Conservation (phyloP, 495 filamentous ascomycete species). For the Chaetomium cochliodes region DNA sequence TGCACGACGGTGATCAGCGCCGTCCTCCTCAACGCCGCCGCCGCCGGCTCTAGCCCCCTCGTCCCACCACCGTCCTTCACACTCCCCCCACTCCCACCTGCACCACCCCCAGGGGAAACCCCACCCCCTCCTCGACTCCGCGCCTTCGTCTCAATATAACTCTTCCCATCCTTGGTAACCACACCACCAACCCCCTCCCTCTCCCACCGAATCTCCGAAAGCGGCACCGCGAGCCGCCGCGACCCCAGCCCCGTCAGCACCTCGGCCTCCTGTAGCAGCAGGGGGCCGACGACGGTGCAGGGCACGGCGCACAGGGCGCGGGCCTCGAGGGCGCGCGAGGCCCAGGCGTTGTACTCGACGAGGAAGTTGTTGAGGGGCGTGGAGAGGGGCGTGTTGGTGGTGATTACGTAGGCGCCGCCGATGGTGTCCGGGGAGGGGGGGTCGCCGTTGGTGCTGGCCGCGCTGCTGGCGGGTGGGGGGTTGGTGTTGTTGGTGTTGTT, state of each 20-base stretch:
- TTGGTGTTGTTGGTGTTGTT: conserved; percentile 20
- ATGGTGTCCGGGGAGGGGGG: conserved; percentile 15
- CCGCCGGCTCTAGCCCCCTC: conserved; percentile 63
- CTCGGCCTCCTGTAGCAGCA: conserved; percentile 78
- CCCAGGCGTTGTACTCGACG: conserved; percentile 81
- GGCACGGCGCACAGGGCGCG: conserved; percentile 71
- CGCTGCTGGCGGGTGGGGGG: no score
- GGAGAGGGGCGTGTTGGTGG: conserved; percentile 76
- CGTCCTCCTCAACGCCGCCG: conserved; percentile 72
- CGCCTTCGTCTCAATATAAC: conserved; percentile 46
- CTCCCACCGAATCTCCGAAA: conserved; percentile 88
- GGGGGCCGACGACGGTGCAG: conserved; percentile 73
- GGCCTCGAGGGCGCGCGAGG: conserved; percentile 70
- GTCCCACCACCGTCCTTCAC: conserved; percentile 24
- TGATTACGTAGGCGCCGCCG: conserved; percentile 75
- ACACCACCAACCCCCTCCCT: conserved; percentile 63
- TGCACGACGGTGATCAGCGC: conserved; percentile 79
- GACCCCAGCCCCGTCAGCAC: conserved; percentile 65
- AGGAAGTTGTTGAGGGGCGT: conserved; percentile 76
- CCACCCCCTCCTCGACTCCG: conserved; percentile 1
- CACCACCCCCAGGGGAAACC: background rate
- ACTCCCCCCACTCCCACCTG: background rate
- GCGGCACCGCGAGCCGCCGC: conserved; percentile 77
- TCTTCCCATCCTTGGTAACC: conserved; percentile 53
- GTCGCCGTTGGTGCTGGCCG: background rate